Conservation (phyloP, 2,329 filamentous ascomycete genomes). For the Pestalotiopsis sp. region DNA sequence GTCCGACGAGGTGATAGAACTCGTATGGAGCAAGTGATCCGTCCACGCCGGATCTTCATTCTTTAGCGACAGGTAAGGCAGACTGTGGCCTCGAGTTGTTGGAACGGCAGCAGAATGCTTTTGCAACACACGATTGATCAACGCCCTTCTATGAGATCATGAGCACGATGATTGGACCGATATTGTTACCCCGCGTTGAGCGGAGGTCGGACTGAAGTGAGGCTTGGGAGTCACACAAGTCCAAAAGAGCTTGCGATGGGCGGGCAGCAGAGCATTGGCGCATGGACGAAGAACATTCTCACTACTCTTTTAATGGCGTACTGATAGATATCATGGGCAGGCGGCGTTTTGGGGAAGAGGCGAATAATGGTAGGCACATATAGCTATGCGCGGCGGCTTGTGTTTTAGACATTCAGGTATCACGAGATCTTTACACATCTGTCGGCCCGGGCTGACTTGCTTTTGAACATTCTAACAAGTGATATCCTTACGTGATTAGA, state of each 20-base stretch:
- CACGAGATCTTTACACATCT: too few relatives aligned
- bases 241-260: not conserved
- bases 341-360: too few relatives aligned
- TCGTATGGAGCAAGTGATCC: slow-evolving; percentile 40
- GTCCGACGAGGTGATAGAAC: slow-evolving; percentile 48
- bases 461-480: too few relatives aligned
- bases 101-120: not conserved
- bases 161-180: not conserved
- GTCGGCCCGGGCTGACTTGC: too few relatives aligned
- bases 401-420: too few relatives aligned
- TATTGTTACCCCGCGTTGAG: not conserved
- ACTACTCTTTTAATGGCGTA: too few relatives aligned
- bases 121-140: not conserved
- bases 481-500: too few relatives aligned
- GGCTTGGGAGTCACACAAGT: not conserved
- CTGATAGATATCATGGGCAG: too few relatives aligned
- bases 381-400: too few relatives aligned
- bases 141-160: not conserved
- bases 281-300: not conserved
- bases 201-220: not conserved
- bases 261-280: not conserved
- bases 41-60: not conserved
- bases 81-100: not conserved
- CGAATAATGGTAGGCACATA: too few relatives aligned
- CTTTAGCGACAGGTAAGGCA: not conserved